Conservation (phyloP, 2,329 filamentous ascomycete genomes). For the Dryadomyces quercus-mongolicae region DNA sequence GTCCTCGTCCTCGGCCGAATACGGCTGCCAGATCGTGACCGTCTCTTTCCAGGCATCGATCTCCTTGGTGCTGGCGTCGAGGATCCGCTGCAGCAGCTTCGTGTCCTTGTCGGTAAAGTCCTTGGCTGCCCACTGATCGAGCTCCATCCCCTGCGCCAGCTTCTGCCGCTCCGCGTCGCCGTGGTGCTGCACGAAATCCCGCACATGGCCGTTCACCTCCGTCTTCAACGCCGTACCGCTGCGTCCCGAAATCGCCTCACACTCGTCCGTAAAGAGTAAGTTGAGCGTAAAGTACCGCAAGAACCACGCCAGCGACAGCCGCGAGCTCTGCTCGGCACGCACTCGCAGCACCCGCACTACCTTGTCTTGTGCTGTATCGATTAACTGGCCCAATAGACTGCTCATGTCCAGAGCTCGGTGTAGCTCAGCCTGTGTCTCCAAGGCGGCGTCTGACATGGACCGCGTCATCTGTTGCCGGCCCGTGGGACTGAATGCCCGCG, state of each 20-base stretch:
- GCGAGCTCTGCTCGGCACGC: conserved; percentile 59
- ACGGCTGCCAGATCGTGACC: conserved; percentile 39
- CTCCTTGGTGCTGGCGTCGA: conserved; percentile 61
- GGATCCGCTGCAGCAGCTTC: conserved; percentile 47
- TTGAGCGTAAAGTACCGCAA: conserved; percentile 75
- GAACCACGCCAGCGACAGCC: conserved; percentile 57
- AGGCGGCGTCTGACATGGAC: conserved; percentile 21
- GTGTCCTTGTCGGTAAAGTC: conserved; percentile 58
- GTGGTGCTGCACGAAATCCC: conserved; percentile 62
- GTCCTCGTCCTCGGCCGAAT: neutral
- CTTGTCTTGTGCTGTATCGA: conserved; percentile 70
- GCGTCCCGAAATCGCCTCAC: conserved; percentile 70
- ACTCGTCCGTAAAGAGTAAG: conserved; percentile 73
- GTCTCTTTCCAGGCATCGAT: conserved; percentile 52
- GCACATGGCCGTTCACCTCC: conserved; percentile 71
- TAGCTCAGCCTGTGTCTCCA: conserved; percentile 58
- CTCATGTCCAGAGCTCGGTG: conserved; percentile 67
- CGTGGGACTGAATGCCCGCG: conserved; percentile 40
- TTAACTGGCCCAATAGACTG: conserved; percentile 65
- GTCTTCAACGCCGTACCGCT: conserved; percentile 66
- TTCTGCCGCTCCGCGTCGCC: conserved; percentile 62
- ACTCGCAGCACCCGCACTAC: conserved; percentile 67
- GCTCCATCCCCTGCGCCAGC: conserved; percentile 65
- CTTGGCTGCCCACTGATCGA: conserved; percentile 66
- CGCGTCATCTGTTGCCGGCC: conserved; percentile 18